Percentiles rank a stretch among this genome's conserved stretches.
Conservation (phyloP, 768 basidiomycete genomes). For the Multifurca ochricompacta region DNA sequence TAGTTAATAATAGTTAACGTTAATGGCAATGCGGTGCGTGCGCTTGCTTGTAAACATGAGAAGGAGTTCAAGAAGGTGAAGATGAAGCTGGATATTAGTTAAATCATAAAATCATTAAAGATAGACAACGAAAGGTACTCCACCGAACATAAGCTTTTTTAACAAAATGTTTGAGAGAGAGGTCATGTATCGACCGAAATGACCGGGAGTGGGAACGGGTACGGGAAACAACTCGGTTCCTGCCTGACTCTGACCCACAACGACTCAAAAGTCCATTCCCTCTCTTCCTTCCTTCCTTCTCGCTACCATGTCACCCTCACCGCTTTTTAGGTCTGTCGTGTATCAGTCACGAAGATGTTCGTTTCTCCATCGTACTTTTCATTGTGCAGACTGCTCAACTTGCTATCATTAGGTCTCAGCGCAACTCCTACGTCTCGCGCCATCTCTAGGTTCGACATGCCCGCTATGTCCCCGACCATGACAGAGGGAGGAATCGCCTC, state of each 20-base stretch:
- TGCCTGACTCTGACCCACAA: too few relatives aligned
- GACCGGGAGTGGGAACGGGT: too few relatives aligned
- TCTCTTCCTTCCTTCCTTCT: not conserved
- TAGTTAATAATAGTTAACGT: not conserved
- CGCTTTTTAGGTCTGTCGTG: slow-evolving; percentile 1
- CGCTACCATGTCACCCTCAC: slow-evolving; percentile 4
- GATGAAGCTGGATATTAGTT: not conserved
- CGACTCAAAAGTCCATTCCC: too few relatives aligned
- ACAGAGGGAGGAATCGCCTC: slow-evolving; percentile 86
- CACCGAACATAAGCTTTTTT: not conserved
- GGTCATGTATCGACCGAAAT: too few relatives aligned
- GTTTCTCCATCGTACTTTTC: not conserved
- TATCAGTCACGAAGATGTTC: slow-evolving; percentile 8
- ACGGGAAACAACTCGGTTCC: too few relatives aligned
- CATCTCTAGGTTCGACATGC: slow-evolving; percentile 78
- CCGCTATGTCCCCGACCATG: slow-evolving; percentile 97
- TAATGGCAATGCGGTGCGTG: not conserved
- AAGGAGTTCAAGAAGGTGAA: not conserved
- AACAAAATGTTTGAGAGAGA: too few relatives aligned
- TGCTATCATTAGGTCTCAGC: slow-evolving; percentile 42
- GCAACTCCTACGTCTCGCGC: slow-evolving; percentile 44
- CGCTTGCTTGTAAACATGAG: slow-evolving; percentile 7
- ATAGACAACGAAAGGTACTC: not conserved
- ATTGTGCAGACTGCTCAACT: not conserved
- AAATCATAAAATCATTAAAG: not conserved